A percentile compares a stretch with the other conserved stretches of the same genome.
phyloP scores from a whole-genome alignment of 768 basidiomycete species.

The Cystobasidium onofrii region DNA sequence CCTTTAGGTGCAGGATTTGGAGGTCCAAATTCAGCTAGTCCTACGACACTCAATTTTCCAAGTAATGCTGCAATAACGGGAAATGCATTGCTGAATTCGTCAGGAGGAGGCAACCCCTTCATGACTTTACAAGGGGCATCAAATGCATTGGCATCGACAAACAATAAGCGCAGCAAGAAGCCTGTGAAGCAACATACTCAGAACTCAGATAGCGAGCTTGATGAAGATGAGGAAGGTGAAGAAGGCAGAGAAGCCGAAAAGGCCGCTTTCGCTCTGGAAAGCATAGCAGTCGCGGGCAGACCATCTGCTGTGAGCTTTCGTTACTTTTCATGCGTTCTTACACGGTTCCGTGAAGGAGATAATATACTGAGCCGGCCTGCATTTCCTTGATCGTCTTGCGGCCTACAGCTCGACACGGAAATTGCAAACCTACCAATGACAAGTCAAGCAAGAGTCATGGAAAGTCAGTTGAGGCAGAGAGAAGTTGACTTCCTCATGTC shows the following conservation, averaged over 20 bases:
- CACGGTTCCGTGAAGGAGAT: no score
- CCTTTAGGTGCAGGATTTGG: background rate
- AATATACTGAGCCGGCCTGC: no score
- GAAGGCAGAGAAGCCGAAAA: constrained; percentile 28
- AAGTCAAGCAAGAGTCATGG: constrained; percentile 19
- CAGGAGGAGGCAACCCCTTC: background rate
- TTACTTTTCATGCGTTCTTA: no score
- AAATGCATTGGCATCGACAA: background rate
- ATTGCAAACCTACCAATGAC: constrained; percentile 6
- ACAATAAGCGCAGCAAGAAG: background rate
- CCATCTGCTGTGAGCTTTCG: background rate
- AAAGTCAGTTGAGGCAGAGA: constrained; percentile 16
- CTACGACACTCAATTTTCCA: background rate
- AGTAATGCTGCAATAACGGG: background rate
- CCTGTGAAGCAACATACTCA: background rate
- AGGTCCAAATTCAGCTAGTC: background rate
- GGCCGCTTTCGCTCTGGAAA: constrained; percentile 28
- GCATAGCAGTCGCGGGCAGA: constrained; percentile 25
- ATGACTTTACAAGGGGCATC: background rate
- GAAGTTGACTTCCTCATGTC: constrained; percentile 28
- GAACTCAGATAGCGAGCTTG: constrained; percentile 5
- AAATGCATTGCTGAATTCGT: background rate
- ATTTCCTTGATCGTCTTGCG: no score
- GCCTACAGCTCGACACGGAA: background rate
- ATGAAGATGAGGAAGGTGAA: constrained; percentile 25